A percentile compares a stretch with the other conserved stretches of the same genome.
phyloP scores from a whole-genome alignment of 495 filamentous ascomycete genomes.

The Penicillium antarcticum region DNA sequence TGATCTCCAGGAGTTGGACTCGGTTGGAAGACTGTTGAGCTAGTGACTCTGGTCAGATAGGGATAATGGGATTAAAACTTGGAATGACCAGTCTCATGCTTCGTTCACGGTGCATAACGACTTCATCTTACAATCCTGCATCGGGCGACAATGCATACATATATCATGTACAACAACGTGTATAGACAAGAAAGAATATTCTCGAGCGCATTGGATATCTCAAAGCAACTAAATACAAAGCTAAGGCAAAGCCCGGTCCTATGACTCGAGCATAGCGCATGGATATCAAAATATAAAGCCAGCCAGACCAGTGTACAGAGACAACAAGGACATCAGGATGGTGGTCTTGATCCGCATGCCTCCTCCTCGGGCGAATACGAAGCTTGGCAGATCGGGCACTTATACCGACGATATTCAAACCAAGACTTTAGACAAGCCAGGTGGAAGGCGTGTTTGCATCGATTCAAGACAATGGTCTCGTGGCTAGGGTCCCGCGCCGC shows the following conservation, averaged over 20 bases:
- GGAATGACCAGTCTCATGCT: no score
- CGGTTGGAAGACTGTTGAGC: no score
- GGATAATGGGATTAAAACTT: no score
- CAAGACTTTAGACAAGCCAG: conserved; percentile 29
- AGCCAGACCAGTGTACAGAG: neutral
- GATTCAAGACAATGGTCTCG: conserved; percentile 24
- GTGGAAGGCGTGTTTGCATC: conserved; percentile 37
- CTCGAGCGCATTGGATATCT: conserved; percentile 1
- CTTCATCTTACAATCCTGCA: no score
- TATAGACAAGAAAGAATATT: neutral
- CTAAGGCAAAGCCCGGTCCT: neutral
- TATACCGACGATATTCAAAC: conserved; percentile 32
- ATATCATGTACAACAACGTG: no score
- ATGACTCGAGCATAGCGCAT: no score
- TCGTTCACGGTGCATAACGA: no score
- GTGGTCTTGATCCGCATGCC: neutral
- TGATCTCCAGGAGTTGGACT: no score
- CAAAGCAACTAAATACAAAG: neutral
- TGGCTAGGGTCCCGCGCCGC: conserved; percentile 1
- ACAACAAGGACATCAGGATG: neutral
- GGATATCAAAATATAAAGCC: neutral
- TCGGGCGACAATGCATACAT: no score
- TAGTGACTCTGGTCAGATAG: no score
- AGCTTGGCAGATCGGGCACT: conserved; percentile 34
- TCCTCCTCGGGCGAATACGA: conserved; percentile 20